A percentile compares a stretch with the other conserved stretches of the same genome.
Conservation (phyloP, 169 alveolate genomes). For the Theileria equi region DNA sequence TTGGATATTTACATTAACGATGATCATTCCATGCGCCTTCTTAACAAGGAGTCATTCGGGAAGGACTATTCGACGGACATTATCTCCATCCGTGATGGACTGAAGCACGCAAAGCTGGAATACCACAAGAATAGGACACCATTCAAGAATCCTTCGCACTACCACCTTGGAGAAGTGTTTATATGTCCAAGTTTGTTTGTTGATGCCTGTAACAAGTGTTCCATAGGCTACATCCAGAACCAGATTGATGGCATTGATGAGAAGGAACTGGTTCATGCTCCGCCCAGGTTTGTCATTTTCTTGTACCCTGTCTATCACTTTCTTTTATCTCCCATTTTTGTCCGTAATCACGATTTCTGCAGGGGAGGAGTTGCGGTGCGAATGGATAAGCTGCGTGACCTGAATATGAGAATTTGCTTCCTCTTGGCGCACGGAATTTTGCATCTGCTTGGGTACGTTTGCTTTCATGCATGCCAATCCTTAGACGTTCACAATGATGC, state of each 20-base stretch:
- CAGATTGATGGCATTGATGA: background rate
- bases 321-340: too few species aligned
- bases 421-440: slow-evolving; percentile 61
- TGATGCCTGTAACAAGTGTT: background rate
- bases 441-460: slow-evolving; percentile 58
- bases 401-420: slow-evolving; percentile 45
- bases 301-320: too few species aligned
- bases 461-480: background rate
- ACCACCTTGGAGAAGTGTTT: slow-evolving; percentile 53
- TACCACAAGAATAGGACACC: slow-evolving; percentile 54
- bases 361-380: slow-evolving; percentile 57
- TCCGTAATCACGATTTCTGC: background rate
- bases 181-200: slow-evolving; percentile 49
- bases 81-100: slow-evolving; percentile 31
- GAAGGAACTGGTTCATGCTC: too few species aligned
- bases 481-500: too few species aligned
- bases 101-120: background rate
- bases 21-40: slow-evolving; percentile 22
- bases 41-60: slow-evolving; percentile 28
- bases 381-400: slow-evolving; percentile 14
- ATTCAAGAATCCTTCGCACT: slow-evolving; percentile 26
- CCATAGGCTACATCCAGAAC: background rate
- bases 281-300: too few species aligned
- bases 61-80: slow-evolving; percentile 48
- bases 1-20: slow-evolving; percentile 43